Evolutionary conservation across 169 alveolate genomes (phyloP), one percentile per base, ranked within the genome.

Genomic region (Miamiensis avidus): DNA sequence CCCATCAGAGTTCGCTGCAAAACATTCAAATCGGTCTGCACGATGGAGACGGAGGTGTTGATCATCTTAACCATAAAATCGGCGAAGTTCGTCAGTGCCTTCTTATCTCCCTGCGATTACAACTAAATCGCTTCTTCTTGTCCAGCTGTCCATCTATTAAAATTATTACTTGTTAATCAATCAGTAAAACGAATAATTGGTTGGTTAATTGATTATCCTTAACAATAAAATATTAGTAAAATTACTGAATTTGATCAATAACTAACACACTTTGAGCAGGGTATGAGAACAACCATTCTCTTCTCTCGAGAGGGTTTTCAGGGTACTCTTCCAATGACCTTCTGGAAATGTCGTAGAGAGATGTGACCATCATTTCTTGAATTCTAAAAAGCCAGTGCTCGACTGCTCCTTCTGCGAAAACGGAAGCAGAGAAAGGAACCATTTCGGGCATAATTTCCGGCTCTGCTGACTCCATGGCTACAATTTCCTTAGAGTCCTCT

Each of bases 331-430:
- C 89, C 34, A 91, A 82, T 25, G 95, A 87, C 65, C 84, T 79
- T 87, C 93, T 95, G 11, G 97, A 94, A 64, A 85, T 87, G 84
- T 94, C 98, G 89, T 96, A 96, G 0, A 96, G 89, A 73, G 97
- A 86, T 73, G 91, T 93, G 75, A 89, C 86, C 98, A 96, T 96
- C 95, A 95, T 93, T 31, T 92, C 95, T 85, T 95, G 96, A 75
- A 96, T 92, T 75, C 92, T 91, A 74, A 83, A 85, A 64, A 96
- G 89, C 98, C 98, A 96, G 81, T 94, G 95, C 77, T 96, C 98
- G 1, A 96, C 97, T 82, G 94, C 91, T 77, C 97, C 98, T 83
- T 95, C 96, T 64, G 98, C 97, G 65, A 94, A 82, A 29, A 95
- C 96, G 25, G 95, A 82, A 30, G 83, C 93, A 28, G 93, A 83